Conservation (phyloP, 345 rosid species). For the Eucalyptus curtisii region DNA sequence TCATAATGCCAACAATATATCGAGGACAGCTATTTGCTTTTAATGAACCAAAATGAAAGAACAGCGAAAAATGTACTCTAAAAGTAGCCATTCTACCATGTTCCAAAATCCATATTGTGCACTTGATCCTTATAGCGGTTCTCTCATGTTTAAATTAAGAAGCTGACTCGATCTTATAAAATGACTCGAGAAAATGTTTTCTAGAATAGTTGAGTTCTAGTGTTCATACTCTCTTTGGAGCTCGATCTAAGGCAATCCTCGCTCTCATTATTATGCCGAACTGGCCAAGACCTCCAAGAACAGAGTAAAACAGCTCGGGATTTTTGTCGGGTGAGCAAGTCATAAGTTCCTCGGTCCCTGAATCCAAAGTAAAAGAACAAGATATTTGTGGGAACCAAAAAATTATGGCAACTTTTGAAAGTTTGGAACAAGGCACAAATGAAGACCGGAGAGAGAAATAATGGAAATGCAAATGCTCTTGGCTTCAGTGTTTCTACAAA, state of each 20-base stretch:
- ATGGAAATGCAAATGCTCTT: too few relatives aligned
- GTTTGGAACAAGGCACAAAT: too few relatives aligned
- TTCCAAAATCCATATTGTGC: neutral
- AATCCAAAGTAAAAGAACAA: neutral
- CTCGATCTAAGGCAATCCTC: constrained; percentile 23
- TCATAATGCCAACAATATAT: neutral
- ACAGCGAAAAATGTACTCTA: neutral
- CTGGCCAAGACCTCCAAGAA: constrained; percentile 51
- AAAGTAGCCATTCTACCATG: neutral
- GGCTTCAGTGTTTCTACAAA: too few relatives aligned
- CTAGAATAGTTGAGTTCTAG: neutral
- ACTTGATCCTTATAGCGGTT: neutral
- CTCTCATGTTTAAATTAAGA: neutral
- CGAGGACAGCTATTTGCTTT: neutral
- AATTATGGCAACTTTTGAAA: too few relatives aligned
- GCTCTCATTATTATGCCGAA: constrained; percentile 52
- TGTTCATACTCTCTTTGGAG: constrained; percentile 25
- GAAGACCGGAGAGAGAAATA: too few relatives aligned
- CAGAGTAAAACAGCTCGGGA: constrained; percentile 36
- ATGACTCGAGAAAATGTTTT: neutral
- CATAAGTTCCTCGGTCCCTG: constrained; percentile 36
- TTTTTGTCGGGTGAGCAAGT: constrained; percentile 22
- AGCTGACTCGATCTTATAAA: neutral
- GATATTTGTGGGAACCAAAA: neutral
- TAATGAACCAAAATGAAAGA: neutral